Evolutionary conservation across 192 early-diverging fungal species (phyloP), one percentile per base, ranked within the genome.

Genomic region (Coemansia asiatica): DNA sequence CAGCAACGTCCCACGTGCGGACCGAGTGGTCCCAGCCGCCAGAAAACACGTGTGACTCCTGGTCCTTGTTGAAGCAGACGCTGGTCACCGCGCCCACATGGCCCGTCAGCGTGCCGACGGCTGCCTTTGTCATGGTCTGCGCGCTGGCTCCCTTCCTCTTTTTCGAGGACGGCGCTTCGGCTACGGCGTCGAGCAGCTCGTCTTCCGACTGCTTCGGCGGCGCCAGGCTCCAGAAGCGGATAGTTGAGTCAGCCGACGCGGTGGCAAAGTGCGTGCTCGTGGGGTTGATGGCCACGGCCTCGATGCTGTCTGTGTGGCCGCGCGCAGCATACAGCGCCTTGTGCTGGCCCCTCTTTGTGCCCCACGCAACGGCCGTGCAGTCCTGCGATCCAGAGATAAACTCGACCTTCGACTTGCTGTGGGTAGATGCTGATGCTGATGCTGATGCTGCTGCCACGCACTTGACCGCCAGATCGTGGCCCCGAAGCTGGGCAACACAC

Each of bases 1-100:
- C 75, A 38, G 91, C 89, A 44, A 96, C 80, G 69, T 98, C 93
- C 95, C 97, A 98, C 13, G 85, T 76, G 60, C 95, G 84, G 49
- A 97, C 84, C 40, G 93, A 90, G 75, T 98, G 94, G 84, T 98
- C 97, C 89, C 90, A 92, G 63, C 95, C 92, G 69, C 90, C 94
- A 59, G 88, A 89, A 76, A 89, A 97, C 50, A 97, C 67, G 54
- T 81, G 83, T 61, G 86, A 82, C 63, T 82, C 73, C 31, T 86
- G 79, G 15, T 72, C 68, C n/a, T 64, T 69, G 75, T 90, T 86
- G 73, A 91, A 97, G 55, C 72, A 76, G 16, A 95, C 84, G 22
- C 87, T 68, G 19, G 87, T 90, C 7, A 95, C 91, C 33, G 86
- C 85, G 2, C 90, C 94, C 21, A 86, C 80, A 67, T 98, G 96